Percentiles rank a stretch among this genome's conserved stretches.
Conservation (phyloP, 2,329 filamentous ascomycete genomes). For the Colletotrichum higginsianum region DNA sequence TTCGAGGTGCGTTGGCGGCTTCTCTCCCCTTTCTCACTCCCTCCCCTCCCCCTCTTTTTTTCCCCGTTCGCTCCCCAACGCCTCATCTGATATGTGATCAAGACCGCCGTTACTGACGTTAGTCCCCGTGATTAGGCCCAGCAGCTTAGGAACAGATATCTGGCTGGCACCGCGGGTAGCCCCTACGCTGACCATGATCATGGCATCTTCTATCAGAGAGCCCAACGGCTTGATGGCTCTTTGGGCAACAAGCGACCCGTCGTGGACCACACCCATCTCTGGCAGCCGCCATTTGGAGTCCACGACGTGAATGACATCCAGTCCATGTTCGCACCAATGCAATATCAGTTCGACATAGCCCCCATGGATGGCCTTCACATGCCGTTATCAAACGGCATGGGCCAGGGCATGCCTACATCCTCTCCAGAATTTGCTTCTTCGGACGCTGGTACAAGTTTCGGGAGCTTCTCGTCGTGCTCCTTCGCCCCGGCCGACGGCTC, state of each 20-base stretch:
- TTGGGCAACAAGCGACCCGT: conserved; percentile 31
- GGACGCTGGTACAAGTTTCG: conserved; percentile 29
- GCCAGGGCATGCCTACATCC: conserved; percentile 23
- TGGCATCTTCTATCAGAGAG: conserved; percentile 29
- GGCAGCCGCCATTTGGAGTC: conserved; percentile 21
- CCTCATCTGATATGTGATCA: conserved; percentile 38
- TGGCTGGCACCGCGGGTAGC: conserved; percentile 41
- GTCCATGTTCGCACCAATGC: conserved; percentile 40
- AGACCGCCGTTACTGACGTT: conserved; percentile 22
- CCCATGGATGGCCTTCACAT: conserved; percentile 26
- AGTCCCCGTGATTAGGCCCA: conserved; percentile 25
- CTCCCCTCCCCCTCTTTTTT: background rate
- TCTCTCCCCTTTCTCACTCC: background rate
- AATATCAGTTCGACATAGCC: conserved; percentile 24
- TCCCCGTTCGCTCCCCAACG: background rate
- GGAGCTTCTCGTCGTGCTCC: conserved; percentile 40
- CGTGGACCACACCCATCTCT: conserved; percentile 27
- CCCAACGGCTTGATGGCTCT: conserved; percentile 30
- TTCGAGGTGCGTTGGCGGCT: conserved; percentile 39
- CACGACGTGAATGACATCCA: conserved; percentile 31
- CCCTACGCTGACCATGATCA: conserved; percentile 38
- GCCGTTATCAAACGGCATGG: conserved; percentile 10
- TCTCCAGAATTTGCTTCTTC: conserved; percentile 29
- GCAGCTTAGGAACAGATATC: conserved; percentile 43
- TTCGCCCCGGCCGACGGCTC: conserved; percentile 30